Evolutionary conservation across 345 rosid species (phyloP), one percentile per base, ranked within the genome.

Genomic region (Fremontodendron californicum): DNA sequence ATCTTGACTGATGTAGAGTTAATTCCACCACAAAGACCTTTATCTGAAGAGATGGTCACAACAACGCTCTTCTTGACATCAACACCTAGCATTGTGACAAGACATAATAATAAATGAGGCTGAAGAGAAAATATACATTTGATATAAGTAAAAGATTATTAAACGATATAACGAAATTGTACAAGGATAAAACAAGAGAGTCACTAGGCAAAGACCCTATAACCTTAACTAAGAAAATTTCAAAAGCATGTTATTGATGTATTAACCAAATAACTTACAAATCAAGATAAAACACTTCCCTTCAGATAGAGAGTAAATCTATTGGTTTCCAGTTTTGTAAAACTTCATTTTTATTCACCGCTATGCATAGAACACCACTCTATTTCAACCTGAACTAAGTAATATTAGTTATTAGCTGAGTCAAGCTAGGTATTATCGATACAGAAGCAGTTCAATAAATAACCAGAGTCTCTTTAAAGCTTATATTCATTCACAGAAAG

Each of bases 21-120:
- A 65, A 96, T 96, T 70, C 98, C 99, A 85, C 99, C 99, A 80
- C 98, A 96, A 2, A 96, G 95, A 86, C 99, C 99, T 86, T 96
- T 96, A 88, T 96, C 98, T 0, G 98, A 88, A 60, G 99, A 92
- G 60, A 94, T 79, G 42, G 98, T 94, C 45, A 96, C 90, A 73
- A 96, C 80, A 15, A 96, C 94, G 81, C 89, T 93, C 92, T 89
- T 96, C 93, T 96, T 94, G 35, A 90, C 97, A 81, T 92, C 97
- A 85, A 89, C 88, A 77, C 90, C 99, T 96, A 67, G n/a, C 54
- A 79, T 71, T 27, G 39, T 15, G 79, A 71, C 77, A 58, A 40
- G 51, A 15, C 29, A 45, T 75, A 29, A 48, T 5, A 18, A 43
- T 27, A 10, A 71, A 54, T 67, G 31, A 81, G 48, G 51, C 48